phyloP scores from a whole-genome alignment of 805 yeast genomes.

The Pichia occidentalis region DNA sequence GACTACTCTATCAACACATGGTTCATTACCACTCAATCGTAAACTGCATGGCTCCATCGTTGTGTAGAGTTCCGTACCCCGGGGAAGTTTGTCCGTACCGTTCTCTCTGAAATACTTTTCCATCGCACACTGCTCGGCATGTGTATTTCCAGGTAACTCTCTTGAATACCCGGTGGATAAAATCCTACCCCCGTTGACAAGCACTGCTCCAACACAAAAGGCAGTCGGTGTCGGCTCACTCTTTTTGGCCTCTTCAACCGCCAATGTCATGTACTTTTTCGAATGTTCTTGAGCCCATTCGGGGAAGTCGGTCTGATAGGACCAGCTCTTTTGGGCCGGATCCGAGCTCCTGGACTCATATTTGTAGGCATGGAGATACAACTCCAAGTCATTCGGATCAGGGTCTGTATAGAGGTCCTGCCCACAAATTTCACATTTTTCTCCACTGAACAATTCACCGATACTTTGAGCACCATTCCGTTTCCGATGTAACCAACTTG shows the following conservation, averaged over 20 bases:
- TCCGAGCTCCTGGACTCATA: constrained; percentile 47
- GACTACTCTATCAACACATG: constrained; percentile 79
- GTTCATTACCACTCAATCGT: constrained; percentile 81
- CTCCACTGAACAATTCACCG: constrained; percentile 62
- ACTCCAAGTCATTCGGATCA: constrained; percentile 74
- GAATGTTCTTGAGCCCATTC: constrained; percentile 71
- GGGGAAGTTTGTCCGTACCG: constrained; percentile 45
- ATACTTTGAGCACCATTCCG: constrained; percentile 20
- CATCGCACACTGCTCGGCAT: constrained; percentile 93
- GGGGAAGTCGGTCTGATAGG: constrained; percentile 69
- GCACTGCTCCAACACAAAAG: constrained; percentile 88
- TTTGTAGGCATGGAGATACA: constrained; percentile 87
- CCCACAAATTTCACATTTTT: constrained; percentile 55
- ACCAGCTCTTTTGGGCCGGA: constrained; percentile 42
- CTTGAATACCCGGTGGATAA: constrained; percentile 84
- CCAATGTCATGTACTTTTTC: constrained; percentile 60
- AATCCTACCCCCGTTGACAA: constrained; percentile 59
- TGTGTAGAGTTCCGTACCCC: constrained; percentile 77
- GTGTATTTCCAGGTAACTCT: constrained; percentile 91
- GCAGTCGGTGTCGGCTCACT: constrained; percentile 82
- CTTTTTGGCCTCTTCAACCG: constrained; percentile 69
- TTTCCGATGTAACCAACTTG: constrained; percentile 59
- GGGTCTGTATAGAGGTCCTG: constrained; percentile 79
- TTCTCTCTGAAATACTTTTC: constrained; percentile 53
- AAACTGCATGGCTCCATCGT: constrained; percentile 97